phyloP scores from a whole-genome alignment of 805 yeast species.

The Sugiyamaella mastotermitis region DNA sequence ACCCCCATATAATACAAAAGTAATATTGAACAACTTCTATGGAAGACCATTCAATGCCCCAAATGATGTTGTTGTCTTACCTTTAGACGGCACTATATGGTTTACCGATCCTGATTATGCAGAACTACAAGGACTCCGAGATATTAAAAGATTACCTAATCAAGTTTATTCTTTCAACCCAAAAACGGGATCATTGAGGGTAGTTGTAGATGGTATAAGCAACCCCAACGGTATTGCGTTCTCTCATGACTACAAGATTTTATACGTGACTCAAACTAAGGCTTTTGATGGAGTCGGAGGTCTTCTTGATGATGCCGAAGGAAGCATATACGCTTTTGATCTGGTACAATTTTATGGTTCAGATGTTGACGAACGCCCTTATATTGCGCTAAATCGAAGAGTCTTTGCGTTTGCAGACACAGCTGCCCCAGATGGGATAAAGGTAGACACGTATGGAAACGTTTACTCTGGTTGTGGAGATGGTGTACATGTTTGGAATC shows the following conservation, averaged over 20 bases:
- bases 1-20: constrained; percentile 18
- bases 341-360: constrained; percentile 18
- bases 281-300: constrained; percentile 16
- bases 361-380: constrained; percentile 23
- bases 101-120: constrained; percentile 28
- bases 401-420: constrained; percentile 25
- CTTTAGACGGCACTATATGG: constrained; percentile 25
- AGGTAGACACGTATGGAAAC: constrained; percentile 23
- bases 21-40: constrained; percentile 21
- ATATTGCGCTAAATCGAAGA: constrained; percentile 16
- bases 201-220: constrained; percentile 37
- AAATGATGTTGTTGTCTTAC: constrained; percentile 25
- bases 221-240: constrained; percentile 74
- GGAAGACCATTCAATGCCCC: constrained; percentile 27
- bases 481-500: constrained; percentile 27
- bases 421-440: constrained; percentile 29
- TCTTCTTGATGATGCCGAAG: constrained; percentile 8
- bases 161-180: constrained; percentile 39
- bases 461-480: constrained; percentile 27
- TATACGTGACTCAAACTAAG: constrained; percentile 47
- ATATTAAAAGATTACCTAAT: constrained; percentile 20
- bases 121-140: constrained; percentile 18
- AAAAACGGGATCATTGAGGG: constrained; percentile 24
- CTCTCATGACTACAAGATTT: constrained; percentile 34
- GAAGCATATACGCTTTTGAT: constrained; percentile 26